Evolutionary conservation across 305 asterid genomes (phyloP).

Genomic region (Solanum chacoense): DNA sequence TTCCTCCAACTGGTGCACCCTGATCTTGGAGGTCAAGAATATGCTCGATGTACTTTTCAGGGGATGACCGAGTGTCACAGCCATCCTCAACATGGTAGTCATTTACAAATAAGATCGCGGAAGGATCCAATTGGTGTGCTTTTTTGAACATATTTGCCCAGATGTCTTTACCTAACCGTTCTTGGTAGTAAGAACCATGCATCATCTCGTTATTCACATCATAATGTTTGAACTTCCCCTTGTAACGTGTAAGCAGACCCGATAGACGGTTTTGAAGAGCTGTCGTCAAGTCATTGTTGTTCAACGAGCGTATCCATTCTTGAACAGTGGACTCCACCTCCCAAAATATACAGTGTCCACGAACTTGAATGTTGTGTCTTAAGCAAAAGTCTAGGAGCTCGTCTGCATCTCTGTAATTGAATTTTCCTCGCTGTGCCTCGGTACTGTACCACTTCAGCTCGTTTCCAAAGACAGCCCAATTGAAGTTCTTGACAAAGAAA

Average conservation of each 20-base stretch:
- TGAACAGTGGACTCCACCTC: slow-evolving; percentile 62
- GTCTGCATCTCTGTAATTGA: slow-evolving; percentile 78
- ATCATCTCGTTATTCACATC: slow-evolving; percentile 93
- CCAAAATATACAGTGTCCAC: slow-evolving; percentile 98
- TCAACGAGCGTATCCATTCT: slow-evolving; percentile 54
- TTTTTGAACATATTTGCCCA: slow-evolving; percentile 57
- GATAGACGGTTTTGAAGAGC: slow-evolving; percentile 62
- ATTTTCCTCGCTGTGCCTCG: slow-evolving; percentile 56
- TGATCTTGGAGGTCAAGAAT: slow-evolving; percentile 56
- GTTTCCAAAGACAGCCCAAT: slow-evolving; percentile 87
- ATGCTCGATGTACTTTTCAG: slow-evolving; percentile 66
- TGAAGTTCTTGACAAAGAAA: slow-evolving; percentile 69
- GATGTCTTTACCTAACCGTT: slow-evolving; percentile 48
- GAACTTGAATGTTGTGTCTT: slow-evolving; percentile 36
- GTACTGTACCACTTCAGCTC: slow-evolving; percentile 97
- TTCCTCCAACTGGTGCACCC: slow-evolving; percentile 82
- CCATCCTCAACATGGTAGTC: slow-evolving; percentile 89
- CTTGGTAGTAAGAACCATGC: slow-evolving; percentile 83
- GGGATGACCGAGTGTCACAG: slow-evolving; percentile 51
- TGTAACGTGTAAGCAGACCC: slow-evolving; percentile 63
- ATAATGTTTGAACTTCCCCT: slow-evolving; percentile 65
- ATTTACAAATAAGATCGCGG: slow-evolving; percentile 57
- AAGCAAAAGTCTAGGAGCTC: slow-evolving; percentile 46
- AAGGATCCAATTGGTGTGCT: slow-evolving; percentile 54
- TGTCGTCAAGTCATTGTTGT: slow-evolving; percentile 34